phyloP scores from a whole-genome alignment of 768 basidiomycete species.

The Podaxis sp. region DNA sequence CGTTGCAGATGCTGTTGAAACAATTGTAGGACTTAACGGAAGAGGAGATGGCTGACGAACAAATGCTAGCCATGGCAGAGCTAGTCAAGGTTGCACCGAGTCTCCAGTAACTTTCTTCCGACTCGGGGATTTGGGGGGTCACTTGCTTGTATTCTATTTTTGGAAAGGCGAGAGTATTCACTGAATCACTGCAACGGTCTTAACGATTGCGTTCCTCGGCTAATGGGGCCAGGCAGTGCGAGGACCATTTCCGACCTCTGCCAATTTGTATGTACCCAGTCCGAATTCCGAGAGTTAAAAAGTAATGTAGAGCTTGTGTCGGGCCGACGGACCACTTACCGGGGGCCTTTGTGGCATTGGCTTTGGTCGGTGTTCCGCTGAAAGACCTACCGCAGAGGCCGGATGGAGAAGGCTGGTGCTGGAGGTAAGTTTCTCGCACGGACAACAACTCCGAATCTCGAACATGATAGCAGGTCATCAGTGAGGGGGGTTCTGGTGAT shows the following conservation, averaged over 20 bases:
- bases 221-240: neutral
- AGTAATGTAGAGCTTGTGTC: neutral
- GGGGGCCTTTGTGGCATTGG: neutral
- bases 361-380: constrained; percentile 13
- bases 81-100: neutral
- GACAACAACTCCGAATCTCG: neutral
- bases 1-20: constrained; percentile 46
- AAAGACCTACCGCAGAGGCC: constrained; percentile 14
- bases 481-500: constrained; percentile 3
- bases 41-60: constrained; percentile 35
- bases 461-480: constrained; percentile 10
- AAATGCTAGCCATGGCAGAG: constrained; percentile 33
- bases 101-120: too few species aligned
- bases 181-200: too few species aligned
- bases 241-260: neutral
- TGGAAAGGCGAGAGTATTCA: too few species aligned
- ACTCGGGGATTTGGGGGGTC: too few species aligned
- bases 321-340: neutral
- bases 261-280: neutral
- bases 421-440: too few species aligned
- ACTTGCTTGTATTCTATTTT: too few species aligned
- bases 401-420: neutral
- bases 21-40: constrained; percentile 42
- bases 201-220: neutral
- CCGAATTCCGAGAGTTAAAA: neutral